Percentiles rank a stretch among this genome's conserved stretches.
These are phyloP conservation scores for Apiotrichum montevideense DNA, from an alignment of 1,284 basidiomycete genomes.

Conservation along the genomic window DNA sequence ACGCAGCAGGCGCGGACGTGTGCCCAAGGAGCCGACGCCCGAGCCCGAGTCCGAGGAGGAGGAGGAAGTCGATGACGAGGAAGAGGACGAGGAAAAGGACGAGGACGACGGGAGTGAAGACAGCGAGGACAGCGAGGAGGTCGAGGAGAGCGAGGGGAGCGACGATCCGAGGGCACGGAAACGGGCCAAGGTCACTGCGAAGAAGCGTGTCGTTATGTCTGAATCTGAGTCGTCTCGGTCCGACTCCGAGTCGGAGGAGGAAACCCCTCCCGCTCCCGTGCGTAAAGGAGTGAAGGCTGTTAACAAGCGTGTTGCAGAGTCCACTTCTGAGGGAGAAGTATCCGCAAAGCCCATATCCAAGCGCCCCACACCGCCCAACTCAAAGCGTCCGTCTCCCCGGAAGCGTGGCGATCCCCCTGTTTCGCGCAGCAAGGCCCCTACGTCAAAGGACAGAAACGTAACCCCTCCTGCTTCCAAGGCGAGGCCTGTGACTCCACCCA, in stretches of 20 bases:
- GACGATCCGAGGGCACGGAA: conserved; percentile 1
- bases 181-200: conserved; percentile 1
- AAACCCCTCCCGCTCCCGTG: not conserved
- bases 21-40: conserved; percentile 3
- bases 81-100: conserved; percentile 19
- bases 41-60: conserved; percentile 12
- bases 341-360: not conserved
- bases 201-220: conserved; percentile 11
- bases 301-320: no score
- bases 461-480: no score
- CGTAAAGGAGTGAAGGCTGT: no score
- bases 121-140: not conserved
- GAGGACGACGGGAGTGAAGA: conserved; percentile 10
- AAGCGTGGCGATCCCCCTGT: not conserved
- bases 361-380: not conserved
- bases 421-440: not conserved
- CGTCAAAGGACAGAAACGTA: conserved; percentile 1
- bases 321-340: no score
- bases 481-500: no score
- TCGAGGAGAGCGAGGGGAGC: conserved; percentile 5
- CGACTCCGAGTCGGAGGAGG: conserved; percentile 1
- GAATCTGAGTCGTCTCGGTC: conserved; percentile 7
- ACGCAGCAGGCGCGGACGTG: not conserved
- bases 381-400: not conserved
- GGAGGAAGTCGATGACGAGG: conserved; percentile 14